A percentile compares a stretch with the other conserved stretches of the same genome.
Evolutionary conservation across 2,329 filamentous ascomycete species (phyloP).

Genomic region (Davidsoniella virescens): DNA sequence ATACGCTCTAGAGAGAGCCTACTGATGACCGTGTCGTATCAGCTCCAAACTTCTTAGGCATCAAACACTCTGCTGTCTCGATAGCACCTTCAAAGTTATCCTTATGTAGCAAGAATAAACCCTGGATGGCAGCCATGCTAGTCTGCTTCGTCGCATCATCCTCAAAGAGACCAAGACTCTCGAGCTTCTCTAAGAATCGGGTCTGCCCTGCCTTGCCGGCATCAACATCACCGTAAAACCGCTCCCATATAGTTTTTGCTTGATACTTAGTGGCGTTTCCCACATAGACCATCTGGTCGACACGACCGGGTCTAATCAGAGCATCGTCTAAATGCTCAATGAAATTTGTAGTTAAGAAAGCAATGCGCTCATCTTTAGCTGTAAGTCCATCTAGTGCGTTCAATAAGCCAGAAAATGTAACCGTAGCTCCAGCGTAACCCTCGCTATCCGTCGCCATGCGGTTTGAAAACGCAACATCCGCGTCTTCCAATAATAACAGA

Average conservation of each 20-base stretch:
- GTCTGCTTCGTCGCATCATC: constrained; percentile 36
- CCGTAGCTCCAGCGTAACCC: constrained; percentile 72
- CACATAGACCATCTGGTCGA: constrained; percentile 84
- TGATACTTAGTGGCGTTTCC: constrained; percentile 78
- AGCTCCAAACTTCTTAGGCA: constrained; percentile 39
- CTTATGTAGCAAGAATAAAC: constrained; percentile 91
- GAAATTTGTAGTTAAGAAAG: constrained; percentile 91
- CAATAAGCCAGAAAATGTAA: constrained; percentile 84
- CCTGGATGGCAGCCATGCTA: constrained; percentile 85
- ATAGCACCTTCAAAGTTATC: constrained; percentile 78
- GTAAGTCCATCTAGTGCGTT: constrained; percentile 84
- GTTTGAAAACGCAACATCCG: constrained; percentile 80
- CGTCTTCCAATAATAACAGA: constrained; percentile 72
- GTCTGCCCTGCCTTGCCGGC: constrained; percentile 41
- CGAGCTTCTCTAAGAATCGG: constrained; percentile 55
- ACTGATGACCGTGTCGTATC: constrained; percentile 17
- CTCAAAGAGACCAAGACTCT: constrained; percentile 53
- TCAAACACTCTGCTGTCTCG: constrained; percentile 53
- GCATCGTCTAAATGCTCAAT: constrained; percentile 80
- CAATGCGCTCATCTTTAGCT: constrained; percentile 81
- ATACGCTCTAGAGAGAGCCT: constrained; percentile 6
- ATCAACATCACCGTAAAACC: constrained; percentile 83
- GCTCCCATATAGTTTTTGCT: constrained; percentile 76
- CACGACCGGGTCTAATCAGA: constrained; percentile 73
- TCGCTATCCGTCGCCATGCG: constrained; percentile 61